Evolutionary conservation across 2,329 filamentous ascomycete species (phyloP).

Genomic region (Cadophora luteo-olivacea): DNA sequence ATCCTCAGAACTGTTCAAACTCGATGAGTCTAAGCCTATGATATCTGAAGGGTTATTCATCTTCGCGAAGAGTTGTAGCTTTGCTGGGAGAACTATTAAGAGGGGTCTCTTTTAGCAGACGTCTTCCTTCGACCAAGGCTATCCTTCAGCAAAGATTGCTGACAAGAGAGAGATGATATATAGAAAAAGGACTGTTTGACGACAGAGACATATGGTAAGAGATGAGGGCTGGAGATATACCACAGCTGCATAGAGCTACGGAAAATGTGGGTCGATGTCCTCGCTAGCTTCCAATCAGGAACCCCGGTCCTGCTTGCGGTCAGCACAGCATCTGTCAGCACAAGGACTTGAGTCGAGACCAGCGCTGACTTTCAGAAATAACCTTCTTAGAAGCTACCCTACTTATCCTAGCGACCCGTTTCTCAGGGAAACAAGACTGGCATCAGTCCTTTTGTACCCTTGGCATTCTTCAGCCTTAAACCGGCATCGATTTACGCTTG

Average conservation of each 20-base stretch:
- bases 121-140: background rate
- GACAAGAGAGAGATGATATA: background rate
- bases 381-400: conserved; percentile 17
- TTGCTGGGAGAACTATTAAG: background rate
- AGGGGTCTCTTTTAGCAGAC: background rate
- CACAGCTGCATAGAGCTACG: conserved; percentile 8
- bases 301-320: conserved; percentile 21
- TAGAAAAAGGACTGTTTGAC: background rate
- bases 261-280: background rate
- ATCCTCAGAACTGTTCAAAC: background rate
- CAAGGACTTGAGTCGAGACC: conserved; percentile 17
- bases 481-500: conserved; percentile 8
- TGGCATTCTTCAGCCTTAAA: conserved; percentile 11
- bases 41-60: conserved; percentile 12
- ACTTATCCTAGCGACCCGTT: conserved; percentile 17
- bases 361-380: conserved; percentile 21
- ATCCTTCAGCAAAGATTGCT: background rate
- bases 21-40: background rate
- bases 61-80: background rate
- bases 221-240: conserved; percentile 18
- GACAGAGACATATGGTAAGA: background rate
- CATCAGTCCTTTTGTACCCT: background rate
- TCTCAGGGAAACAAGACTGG: background rate
- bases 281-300: conserved; percentile 4
- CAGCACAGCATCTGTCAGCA: conserved; percentile 25